Conservation (phyloP, 176 grass and related monocot species). For the Oryza brachyantha region DNA sequence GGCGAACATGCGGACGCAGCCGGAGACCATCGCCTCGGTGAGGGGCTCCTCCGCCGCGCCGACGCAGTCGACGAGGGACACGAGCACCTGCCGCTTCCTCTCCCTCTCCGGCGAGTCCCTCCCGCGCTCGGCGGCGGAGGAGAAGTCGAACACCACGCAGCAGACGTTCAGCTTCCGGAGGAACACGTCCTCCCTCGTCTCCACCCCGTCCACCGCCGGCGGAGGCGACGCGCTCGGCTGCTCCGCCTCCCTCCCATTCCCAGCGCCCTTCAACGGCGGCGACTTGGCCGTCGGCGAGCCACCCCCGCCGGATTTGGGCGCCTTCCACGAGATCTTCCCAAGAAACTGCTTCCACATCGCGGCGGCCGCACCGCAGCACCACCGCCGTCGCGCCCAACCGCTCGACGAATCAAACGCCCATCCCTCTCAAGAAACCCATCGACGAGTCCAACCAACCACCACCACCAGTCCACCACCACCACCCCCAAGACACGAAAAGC, state of each 20-base stretch:
- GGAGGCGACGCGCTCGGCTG: slow-evolving; percentile 1
- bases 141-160: slow-evolving; percentile 78
- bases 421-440: slow-evolving; percentile 37
- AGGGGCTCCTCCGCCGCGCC: slow-evolving; percentile 53
- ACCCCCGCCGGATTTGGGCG: slow-evolving; percentile 42
- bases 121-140: slow-evolving; percentile 50
- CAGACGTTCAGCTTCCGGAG: slow-evolving; percentile 79
- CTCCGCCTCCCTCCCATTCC: slow-evolving; percentile 25
- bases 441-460: neutral
- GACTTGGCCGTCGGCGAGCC: slow-evolving; percentile 35
- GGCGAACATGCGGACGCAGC: slow-evolving; percentile 75
- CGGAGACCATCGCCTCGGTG: slow-evolving; percentile 77
- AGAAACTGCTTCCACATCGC: slow-evolving; percentile 98
- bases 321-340: slow-evolving; percentile 77
- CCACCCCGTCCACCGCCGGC: slow-evolving; percentile 20
- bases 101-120: slow-evolving; percentile 81
- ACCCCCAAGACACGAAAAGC: slow-evolving; percentile 14
- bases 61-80: slow-evolving; percentile 69
- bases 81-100: slow-evolving; percentile 69
- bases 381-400: slow-evolving; percentile 25
- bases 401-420: slow-evolving; percentile 32
- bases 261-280: neutral
- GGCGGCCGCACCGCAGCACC: slow-evolving; percentile 23
- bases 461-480: slow-evolving; percentile 20
- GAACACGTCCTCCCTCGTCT: slow-evolving; percentile 71